Percentiles rank a stretch among this genome's conserved stretches.
phyloP scores from a whole-genome alignment of 2,329 filamentous ascomycete genomes.

The Pseudocercospora pini-densiflorae region DNA sequence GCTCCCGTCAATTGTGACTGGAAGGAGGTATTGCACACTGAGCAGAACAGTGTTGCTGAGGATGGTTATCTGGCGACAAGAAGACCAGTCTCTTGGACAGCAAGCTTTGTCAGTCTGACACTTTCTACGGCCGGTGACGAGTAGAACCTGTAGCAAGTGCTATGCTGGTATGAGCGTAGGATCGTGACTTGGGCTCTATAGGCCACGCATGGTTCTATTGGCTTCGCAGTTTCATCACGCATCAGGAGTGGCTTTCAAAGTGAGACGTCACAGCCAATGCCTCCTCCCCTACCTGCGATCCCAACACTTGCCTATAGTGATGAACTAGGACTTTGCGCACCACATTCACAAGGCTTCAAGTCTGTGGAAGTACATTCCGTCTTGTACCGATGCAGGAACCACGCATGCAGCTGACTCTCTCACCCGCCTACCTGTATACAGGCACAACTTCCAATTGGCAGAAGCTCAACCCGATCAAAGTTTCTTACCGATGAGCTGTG shows the following conservation, averaged over 20 bases:
- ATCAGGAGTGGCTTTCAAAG: not conserved
- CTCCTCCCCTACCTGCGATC: not conserved
- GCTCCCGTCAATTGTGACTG: not conserved
- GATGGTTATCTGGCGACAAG: not conserved
- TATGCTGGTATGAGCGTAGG: not conserved
- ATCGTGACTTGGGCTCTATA: not conserved
- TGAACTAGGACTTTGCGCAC: not conserved
- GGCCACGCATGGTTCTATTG: not conserved
- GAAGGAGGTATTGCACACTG: not conserved
- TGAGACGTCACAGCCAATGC: not conserved
- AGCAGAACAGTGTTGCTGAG: not conserved
- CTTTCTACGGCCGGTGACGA: not conserved
- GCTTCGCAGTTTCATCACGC: constrained; percentile 1
- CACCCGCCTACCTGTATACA: not conserved
- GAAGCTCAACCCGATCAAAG: not conserved
- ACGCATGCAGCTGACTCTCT: constrained; percentile 3
- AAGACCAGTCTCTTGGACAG: not conserved
- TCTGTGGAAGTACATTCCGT: not conserved
- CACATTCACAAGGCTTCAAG: not conserved
- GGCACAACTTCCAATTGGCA: not conserved
- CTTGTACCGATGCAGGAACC: constrained; percentile 2
- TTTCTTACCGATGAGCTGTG: constrained; percentile 1
- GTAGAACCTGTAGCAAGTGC: too few species aligned
- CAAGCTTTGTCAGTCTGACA: not conserved
- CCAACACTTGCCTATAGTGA: not conserved